Base-by-base conservation (phyloP, 169 alveolate genomes). In the Plasmodium adleri region DNA sequence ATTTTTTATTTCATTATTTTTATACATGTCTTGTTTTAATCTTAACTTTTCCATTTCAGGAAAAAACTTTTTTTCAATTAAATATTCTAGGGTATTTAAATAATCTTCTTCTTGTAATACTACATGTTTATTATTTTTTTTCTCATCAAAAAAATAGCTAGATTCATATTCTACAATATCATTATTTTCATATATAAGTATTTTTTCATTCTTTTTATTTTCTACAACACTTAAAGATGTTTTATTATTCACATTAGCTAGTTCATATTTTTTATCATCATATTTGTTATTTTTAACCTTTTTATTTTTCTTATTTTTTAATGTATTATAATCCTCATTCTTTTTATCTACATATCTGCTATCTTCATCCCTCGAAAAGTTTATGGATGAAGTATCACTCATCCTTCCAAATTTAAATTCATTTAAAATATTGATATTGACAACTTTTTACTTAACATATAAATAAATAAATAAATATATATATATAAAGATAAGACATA, bases 71-170 rank as follows among this genome's bases (percentile, higher is more conserved):
- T 94, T 93, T 80, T 93, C 96, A 15, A 93, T 93, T 59, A 93
- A 89, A 52, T 71, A 62, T 62, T 92, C 96, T 60, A 93, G 49
- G n/a, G 92, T 88, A 24, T 88, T 88, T 49, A 93, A 88, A 62
- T 93, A 93, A 83, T 93, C 96, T 63, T 93, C 96, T 75, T 93
- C 96, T 17, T 43, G 52, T 67, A 93, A 54, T 10, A 78, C 90
- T 2, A 78, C 68, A 56, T 63, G 62, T n/a, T 78, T 66, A 12
- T 74, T 6, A 8, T 76, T 76, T 13, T 22, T 15, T 3, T 28
- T 49, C 59, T 66, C 32, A 0, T 39, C 47, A 39, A 39, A 39
- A 60, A 78, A 67, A 20, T 67, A 3, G 13, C 15, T 66, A 6
- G 80, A 76, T 20, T 78, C 90, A 66, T 78, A 78, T 54, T 78